phyloP scores from a whole-genome alignment of 495 filamentous ascomycete genomes.

The Neurospora sp. region DNA sequence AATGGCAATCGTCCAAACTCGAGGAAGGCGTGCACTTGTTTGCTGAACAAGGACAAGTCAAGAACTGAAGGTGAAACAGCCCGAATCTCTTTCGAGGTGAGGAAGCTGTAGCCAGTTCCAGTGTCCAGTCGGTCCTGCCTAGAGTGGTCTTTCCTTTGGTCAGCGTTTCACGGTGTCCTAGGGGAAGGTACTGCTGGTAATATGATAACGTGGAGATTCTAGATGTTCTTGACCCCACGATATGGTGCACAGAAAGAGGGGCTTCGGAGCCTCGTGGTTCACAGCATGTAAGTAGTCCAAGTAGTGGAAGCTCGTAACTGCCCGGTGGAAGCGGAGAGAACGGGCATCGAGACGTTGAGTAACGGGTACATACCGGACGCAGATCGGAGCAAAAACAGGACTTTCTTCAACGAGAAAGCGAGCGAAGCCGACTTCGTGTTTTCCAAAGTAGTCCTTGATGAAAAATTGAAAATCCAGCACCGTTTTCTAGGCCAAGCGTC shows the following conservation, averaged over 20 bases:
- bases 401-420: neutral
- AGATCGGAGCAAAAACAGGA: neutral
- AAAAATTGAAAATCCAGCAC: neutral
- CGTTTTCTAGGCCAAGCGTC: neutral
- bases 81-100: neutral
- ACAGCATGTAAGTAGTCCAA: neutral
- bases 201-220: neutral
- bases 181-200: neutral
- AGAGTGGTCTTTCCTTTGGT: neutral
- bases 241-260: neutral
- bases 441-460: neutral
- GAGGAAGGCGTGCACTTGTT: neutral
- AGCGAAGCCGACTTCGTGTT: neutral
- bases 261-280: neutral
- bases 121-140: neutral
- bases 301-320: neutral
- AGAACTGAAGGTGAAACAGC: neutral
- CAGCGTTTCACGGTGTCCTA: neutral
- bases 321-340: neutral
- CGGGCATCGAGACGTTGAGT: neutral
- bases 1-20: neutral
- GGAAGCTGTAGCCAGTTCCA: neutral
- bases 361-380: neutral
- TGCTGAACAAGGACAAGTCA: neutral
- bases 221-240: neutral